These are phyloP conservation scores for Trametes cingulata DNA, from an alignment of 768 basidiomycete species.

Conservation along the genomic window DNA sequence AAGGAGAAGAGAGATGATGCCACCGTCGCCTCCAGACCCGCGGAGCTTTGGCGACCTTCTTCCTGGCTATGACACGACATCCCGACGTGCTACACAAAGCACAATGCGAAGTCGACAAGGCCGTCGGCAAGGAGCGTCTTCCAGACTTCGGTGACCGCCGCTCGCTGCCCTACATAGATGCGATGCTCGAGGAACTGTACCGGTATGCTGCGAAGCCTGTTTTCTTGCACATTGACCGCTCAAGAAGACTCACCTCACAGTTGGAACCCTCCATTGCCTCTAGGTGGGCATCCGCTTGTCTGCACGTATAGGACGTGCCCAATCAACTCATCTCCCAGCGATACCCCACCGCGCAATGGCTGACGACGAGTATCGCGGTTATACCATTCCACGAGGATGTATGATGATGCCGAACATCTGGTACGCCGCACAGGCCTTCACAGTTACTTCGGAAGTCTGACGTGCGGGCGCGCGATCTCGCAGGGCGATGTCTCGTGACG, in stretches of 20 bases:
- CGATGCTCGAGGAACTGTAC: slow-evolving; percentile 38
- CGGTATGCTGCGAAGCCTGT: not conserved
- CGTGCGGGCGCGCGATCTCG: not conserved
- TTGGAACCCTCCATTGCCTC: slow-evolving; percentile 9
- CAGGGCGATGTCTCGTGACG: slow-evolving; percentile 31
- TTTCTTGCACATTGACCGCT: too few relatives aligned
- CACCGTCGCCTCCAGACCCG: too few relatives aligned
- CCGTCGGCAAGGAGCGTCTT: slow-evolving; percentile 40
- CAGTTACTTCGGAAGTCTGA: not conserved
- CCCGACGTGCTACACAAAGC: slow-evolving; percentile 40
- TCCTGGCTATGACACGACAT: slow-evolving; percentile 39
- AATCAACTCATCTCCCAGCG: slow-evolving; percentile 8
- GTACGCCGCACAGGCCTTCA: not conserved
- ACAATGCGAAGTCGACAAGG: slow-evolving; percentile 43
- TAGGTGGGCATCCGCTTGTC: slow-evolving; percentile 3
- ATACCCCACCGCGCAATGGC: slow-evolving; percentile 24
- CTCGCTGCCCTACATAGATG: slow-evolving; percentile 41
- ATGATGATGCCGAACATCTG: slow-evolving; percentile 28
- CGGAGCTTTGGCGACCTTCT: slow-evolving; percentile 38
- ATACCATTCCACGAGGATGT: slow-evolving; percentile 29
- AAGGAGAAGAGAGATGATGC: too few relatives aligned
- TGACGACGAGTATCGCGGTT: slow-evolving; percentile 32
- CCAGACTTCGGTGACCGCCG: slow-evolving; percentile 40
- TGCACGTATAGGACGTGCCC: not conserved
- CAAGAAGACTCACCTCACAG: not conserved